Evolutionary conservation across 1,284 basidiomycete genomes (phyloP), one percentile per base, ranked within the genome.

Genomic region (Exsudoporus floridanus): DNA sequence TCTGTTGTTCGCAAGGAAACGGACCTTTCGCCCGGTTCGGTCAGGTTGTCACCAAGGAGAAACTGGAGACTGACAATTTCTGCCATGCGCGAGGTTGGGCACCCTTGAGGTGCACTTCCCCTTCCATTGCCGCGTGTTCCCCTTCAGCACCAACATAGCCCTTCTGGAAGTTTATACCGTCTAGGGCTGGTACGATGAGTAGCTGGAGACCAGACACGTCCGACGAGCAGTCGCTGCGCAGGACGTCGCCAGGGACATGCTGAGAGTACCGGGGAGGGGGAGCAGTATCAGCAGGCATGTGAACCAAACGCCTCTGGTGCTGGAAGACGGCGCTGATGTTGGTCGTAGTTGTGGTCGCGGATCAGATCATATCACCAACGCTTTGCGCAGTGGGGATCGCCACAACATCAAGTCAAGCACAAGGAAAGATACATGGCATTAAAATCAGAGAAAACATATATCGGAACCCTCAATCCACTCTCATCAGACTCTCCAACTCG

Each of bases 21-120:
- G 7, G 82, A 80, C 50, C 89, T 92, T 57, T 55, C 10, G 19
- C 25, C 38, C 38, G 27, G 41, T 25, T 52, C 18, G 47, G 52
- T 61, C 58, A 58, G 52, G 37, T 35, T 8, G 25, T 45, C 48
- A 44, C 16, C 39, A 38, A 40, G 39, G 47, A 53, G 57, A 53
- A 50, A 21, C 38, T 23, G 27, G 14, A 36, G 45, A 68, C 60
- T 61, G 53, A 90, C 90, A 90, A 73, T 75, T 81, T 82, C 55
- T 76, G 72, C 85, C 88, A 92, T 49, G 69, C 71, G 55, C 73
- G 74, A 36, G 75, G 70, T 44, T 78, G 76, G 35, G 77, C 76
- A 50, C 82, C 86, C 67, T 92, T 92, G 56, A 92, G 76, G 65
- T 90, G 89, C 31, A 92, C 73, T 68, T 92, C 90, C 49, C 89